phyloP scores from a whole-genome alignment of 495 filamentous ascomycete genomes.

The Hyaloscypha finlandica region DNA sequence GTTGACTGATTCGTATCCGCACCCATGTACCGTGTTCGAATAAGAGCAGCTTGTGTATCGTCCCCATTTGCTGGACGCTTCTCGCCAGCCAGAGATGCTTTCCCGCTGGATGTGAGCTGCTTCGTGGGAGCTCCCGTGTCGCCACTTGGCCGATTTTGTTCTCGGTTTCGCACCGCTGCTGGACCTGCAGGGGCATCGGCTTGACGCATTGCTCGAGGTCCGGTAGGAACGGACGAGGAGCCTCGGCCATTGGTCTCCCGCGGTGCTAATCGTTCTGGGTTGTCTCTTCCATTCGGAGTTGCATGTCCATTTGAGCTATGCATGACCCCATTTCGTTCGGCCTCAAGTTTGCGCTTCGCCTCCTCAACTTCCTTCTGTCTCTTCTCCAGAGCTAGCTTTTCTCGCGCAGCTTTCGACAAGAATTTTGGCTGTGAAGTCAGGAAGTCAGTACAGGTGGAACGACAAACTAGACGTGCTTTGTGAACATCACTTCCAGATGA shows the following conservation, averaged over 20 bases:
- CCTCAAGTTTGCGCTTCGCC: slow-evolving; percentile 56
- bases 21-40: slow-evolving; percentile 89
- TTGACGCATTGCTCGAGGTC: slow-evolving; percentile 73
- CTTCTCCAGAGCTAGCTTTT: slow-evolving; percentile 83
- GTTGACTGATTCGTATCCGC: slow-evolving; percentile 83
- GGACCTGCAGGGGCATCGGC: slow-evolving; percentile 52
- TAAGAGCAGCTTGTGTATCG: slow-evolving; percentile 74
- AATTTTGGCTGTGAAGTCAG: slow-evolving; percentile 75
- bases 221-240: slow-evolving; percentile 61
- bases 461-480: slow-evolving; percentile 30
- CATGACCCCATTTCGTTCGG: slow-evolving; percentile 38
- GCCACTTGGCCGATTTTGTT: slow-evolving; percentile 27
- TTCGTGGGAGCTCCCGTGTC: slow-evolving; percentile 42
- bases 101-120: slow-evolving; percentile 34
- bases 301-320: slow-evolving; percentile 21
- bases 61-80: slow-evolving; percentile 64
- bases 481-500: slow-evolving; percentile 26
- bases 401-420: slow-evolving; percentile 84
- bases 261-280: slow-evolving; percentile 9
- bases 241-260: slow-evolving; percentile 25
- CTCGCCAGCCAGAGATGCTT: slow-evolving; percentile 41
- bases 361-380: slow-evolving; percentile 81
- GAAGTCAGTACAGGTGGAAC: slow-evolving; percentile 32
- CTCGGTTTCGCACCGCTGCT: slow-evolving; percentile 50
- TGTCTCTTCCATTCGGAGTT: slow-evolving; percentile 25